These are phyloP conservation scores for Agaricus subrufescens DNA, from an alignment of 768 basidiomycete genomes.

Conservation along the genomic window DNA sequence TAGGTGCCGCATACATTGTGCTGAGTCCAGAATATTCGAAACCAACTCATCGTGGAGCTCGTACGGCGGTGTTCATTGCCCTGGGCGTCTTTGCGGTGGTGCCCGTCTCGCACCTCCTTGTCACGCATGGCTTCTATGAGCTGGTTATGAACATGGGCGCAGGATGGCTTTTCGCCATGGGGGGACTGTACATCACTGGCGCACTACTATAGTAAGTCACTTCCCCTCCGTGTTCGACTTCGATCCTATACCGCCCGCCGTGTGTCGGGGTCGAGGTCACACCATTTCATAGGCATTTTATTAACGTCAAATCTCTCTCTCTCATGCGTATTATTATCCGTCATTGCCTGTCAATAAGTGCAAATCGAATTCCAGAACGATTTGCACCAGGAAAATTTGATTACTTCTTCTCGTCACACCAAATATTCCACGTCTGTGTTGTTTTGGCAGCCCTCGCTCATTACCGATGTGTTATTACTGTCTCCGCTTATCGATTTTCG, in stretches of 20 bases:
- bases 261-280: conserved; percentile 13
- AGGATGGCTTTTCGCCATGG: conserved; percentile 64
- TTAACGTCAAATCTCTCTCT: conserved; percentile 11
- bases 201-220: conserved; percentile 75
- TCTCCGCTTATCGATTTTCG: conserved; percentile 58
- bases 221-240: not conserved
- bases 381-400: conserved; percentile 76
- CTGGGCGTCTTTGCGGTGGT: conserved; percentile 69
- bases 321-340: conserved; percentile 4
- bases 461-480: conserved; percentile 51
- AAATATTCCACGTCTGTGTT: conserved; percentile 85
- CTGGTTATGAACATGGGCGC: conserved; percentile 64
- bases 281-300: conserved; percentile 12
- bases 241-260: not conserved
- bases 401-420: conserved; percentile 75
- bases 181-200: conserved; percentile 71
- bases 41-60: conserved; percentile 68
- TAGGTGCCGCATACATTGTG: conserved; percentile 72
- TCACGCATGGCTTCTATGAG: conserved; percentile 51
- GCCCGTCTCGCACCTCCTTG: conserved; percentile 63
- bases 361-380: conserved; percentile 77
- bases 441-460: conserved; percentile 67
- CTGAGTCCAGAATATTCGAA: conserved; percentile 75
- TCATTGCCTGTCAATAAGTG: conserved; percentile 37
- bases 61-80: conserved; percentile 74